Conservation (phyloP, 1,284 basidiomycete genomes). For the Cutaneotrichosporon sp. region DNA sequence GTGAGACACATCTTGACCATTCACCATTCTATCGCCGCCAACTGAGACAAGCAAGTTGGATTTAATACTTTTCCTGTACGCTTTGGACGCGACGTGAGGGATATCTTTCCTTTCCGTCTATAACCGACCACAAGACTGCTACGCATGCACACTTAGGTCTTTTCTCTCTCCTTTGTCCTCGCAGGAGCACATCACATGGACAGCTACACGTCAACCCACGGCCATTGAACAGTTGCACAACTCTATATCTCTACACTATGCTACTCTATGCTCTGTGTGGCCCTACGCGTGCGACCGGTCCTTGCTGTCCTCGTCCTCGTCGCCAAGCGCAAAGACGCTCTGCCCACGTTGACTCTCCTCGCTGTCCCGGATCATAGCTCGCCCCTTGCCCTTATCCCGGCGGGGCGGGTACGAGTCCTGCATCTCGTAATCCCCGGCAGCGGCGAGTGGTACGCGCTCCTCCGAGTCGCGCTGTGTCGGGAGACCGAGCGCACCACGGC, state of each 20-base stretch:
- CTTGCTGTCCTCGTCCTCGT: slow-evolving; percentile 47
- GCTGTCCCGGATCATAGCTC: slow-evolving; percentile 17
- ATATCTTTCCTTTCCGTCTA: too few species aligned
- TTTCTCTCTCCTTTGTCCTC: too few species aligned
- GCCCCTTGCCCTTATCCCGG: slow-evolving; percentile 34
- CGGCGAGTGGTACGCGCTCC: slow-evolving; percentile 60
- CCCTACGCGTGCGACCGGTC: background rate
- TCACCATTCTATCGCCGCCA: too few species aligned
- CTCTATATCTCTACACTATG: slow-evolving; percentile 2
- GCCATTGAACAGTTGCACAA: background rate
- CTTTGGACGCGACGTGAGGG: too few species aligned
- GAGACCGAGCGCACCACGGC: slow-evolving; percentile 1
- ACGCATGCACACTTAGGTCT: too few species aligned
- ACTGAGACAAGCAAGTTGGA: too few species aligned
- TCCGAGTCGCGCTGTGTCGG: slow-evolving; percentile 45
- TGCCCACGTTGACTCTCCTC: slow-evolving; percentile 37
- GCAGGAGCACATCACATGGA: too few species aligned
- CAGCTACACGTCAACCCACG: too few species aligned
- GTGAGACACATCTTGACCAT: too few species aligned
- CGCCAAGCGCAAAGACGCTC: slow-evolving; percentile 57
- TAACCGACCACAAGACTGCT: too few species aligned
- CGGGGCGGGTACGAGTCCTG: slow-evolving; percentile 32
- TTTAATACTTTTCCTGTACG: too few species aligned
- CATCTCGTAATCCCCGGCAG: slow-evolving; percentile 52
- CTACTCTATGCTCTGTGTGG: background rate